Evolutionary conservation across 148 eudicot species (phyloP).

Genomic region (Heliosperma pusillum): DNA sequence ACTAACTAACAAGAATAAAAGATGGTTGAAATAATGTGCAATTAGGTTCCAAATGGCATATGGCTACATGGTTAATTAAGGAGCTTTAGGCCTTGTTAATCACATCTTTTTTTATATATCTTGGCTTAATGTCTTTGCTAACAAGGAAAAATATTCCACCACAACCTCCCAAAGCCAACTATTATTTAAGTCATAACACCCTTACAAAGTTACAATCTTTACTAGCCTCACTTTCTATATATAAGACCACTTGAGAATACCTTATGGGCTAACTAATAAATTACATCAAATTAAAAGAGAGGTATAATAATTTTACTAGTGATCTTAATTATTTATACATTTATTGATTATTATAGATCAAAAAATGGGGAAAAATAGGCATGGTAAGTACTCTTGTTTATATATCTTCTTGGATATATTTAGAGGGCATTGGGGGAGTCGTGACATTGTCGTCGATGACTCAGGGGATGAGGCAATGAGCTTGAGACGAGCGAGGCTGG

Average conservation of each 20-base stretch:
- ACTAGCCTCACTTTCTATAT: not conserved
- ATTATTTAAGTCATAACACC: not conserved
- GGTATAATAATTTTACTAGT: no score
- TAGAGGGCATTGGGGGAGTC: slow-evolving; percentile 18
- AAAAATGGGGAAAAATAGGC: slow-evolving; percentile 1
- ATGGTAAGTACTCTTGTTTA: slow-evolving; percentile 25
- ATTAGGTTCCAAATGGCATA: not conserved
- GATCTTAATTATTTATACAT: no score
- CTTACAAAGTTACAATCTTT: not conserved
- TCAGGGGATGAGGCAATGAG: slow-evolving; percentile 35
- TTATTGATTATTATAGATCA: no score
- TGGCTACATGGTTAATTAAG: not conserved
- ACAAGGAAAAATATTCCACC: slow-evolving; percentile 9
- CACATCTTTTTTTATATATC: not conserved
- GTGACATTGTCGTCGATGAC: slow-evolving; percentile 17
- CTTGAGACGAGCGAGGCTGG: slow-evolving; percentile 26
- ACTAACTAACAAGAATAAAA: not conserved
- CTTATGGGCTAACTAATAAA: no score
- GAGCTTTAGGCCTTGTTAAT: not conserved
- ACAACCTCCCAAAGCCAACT: not conserved
- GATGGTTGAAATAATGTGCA: not conserved
- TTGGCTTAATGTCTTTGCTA: not conserved
- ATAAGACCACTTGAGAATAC: not conserved
- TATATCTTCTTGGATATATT: slow-evolving; percentile 24
- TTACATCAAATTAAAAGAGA: no score